A percentile compares a stretch with the other conserved stretches of the same genome.
Conservation (phyloP, 2,329 filamentous ascomycete genomes). For the Colletotrichum cereale region DNA sequence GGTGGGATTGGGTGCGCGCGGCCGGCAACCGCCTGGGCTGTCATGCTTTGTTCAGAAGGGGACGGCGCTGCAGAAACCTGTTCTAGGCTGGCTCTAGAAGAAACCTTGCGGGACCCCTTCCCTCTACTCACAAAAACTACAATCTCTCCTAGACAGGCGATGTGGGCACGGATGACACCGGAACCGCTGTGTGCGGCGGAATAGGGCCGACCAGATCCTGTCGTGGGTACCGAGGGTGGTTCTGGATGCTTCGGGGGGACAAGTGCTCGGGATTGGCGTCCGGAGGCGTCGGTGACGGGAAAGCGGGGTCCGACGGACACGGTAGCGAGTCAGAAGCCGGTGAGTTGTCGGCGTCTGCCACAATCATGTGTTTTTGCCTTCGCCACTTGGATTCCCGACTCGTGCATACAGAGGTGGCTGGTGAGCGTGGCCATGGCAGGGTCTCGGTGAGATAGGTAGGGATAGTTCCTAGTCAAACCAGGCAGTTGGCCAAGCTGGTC, state of each 20-base stretch:
- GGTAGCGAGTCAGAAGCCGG: constrained; percentile 21
- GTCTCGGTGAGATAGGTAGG: background rate
- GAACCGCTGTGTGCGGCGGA: constrained; percentile 13
- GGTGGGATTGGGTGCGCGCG: constrained; percentile 9
- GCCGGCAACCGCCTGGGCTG: background rate
- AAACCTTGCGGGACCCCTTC: constrained; percentile 11
- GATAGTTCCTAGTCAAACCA: background rate
- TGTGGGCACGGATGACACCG: constrained; percentile 10
- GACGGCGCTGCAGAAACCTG: constrained; percentile 4
- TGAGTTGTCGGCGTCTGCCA: background rate
- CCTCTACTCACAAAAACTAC: background rate
- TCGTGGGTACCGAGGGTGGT: constrained; percentile 18
- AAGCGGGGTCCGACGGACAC: constrained; percentile 13
- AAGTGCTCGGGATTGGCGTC: constrained; percentile 24
- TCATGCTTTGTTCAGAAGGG: background rate
- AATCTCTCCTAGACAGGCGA: constrained; percentile 1
- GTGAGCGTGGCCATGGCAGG: background rate
- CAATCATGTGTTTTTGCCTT: constrained; percentile 12
- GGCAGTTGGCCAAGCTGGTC: background rate
- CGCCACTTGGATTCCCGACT: constrained; percentile 23
- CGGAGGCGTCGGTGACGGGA: constrained; percentile 30
- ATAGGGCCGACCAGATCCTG: constrained; percentile 33
- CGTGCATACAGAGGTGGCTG: constrained; percentile 19
- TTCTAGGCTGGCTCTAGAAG: constrained; percentile 32
- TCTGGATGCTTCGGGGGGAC: constrained; percentile 20